Conservation (phyloP, 148 eudicot species). For the Rhododendron williamsianum region DNA sequence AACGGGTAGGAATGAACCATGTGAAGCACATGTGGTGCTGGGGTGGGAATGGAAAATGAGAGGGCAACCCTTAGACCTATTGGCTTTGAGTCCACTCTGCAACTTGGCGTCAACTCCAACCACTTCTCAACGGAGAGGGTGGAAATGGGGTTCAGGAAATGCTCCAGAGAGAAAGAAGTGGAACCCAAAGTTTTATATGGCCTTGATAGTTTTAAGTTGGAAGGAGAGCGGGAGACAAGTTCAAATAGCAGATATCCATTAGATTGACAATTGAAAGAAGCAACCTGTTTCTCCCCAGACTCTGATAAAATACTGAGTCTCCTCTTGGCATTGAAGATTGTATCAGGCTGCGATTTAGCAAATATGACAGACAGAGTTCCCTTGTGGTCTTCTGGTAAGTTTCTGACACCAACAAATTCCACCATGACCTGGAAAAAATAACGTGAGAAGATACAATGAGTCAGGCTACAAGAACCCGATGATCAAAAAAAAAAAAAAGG, state of each 20-base stretch:
- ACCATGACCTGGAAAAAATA: conserved; percentile 53
- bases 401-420: conserved; percentile 75
- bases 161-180: conserved; percentile 54
- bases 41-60: conserved; percentile 64
- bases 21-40: conserved; percentile 50
- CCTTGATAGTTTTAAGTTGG: conserved; percentile 36
- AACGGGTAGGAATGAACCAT: conserved; percentile 43
- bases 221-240: conserved; percentile 37
- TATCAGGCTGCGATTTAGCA: conserved; percentile 77
- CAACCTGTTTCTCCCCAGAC: conserved; percentile 71
- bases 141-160: conserved; percentile 39
- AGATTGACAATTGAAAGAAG: conserved; percentile 76
- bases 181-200: conserved; percentile 55
- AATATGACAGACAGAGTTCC: conserved; percentile 57
- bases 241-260: conserved; percentile 64
- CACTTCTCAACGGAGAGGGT: conserved; percentile 68
- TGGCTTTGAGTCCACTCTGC: conserved; percentile 32
- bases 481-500: not conserved
- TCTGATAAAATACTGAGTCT: conserved; percentile 57
- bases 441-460: not conserved
- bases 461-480: not conserved
- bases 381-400: conserved; percentile 56
- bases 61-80: conserved; percentile 57
- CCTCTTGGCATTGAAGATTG: conserved; percentile 53
- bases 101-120: conserved; percentile 57